A percentile compares a stretch with the other conserved stretches of the same genome.
phyloP scores from a whole-genome alignment of 768 basidiomycete species.

The Coprinellus micaceus region DNA sequence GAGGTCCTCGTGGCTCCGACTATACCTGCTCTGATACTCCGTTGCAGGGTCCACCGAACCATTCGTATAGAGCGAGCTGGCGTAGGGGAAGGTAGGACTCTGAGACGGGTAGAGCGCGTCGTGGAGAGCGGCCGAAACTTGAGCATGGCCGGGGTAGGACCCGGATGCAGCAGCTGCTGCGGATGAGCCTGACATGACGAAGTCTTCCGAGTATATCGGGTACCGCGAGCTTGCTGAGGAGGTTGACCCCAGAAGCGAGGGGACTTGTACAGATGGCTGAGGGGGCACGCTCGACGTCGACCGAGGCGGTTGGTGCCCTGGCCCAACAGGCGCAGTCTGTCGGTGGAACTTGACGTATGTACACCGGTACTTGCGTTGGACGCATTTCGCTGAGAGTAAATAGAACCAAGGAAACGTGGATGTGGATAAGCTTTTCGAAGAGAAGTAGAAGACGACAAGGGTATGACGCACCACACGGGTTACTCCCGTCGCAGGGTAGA shows the following conservation, averaged over 20 bases:
- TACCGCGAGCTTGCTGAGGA: not conserved
- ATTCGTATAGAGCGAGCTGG: not conserved
- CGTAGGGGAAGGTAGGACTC: not conserved
- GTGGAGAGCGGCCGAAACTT: not conserved
- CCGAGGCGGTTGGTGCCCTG: slow-evolving; percentile 55
- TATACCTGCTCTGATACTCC: not conserved
- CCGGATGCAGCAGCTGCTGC: not conserved
- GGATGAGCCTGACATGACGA: not conserved
- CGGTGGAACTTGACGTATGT: slow-evolving; percentile 82
- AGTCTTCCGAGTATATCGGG: not conserved
- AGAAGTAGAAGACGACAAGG: not conserved
- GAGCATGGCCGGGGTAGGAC: not conserved
- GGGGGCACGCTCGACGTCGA: slow-evolving; percentile 14
- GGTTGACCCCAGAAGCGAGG: not conserved
- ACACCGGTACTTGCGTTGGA: slow-evolving; percentile 66
- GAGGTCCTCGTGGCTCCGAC: not conserved
- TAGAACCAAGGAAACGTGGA: slow-evolving; percentile 1
- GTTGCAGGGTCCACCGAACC: not conserved
- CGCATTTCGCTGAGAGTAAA: slow-evolving; percentile 64
- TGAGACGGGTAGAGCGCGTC: not conserved
- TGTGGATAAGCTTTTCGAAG: not conserved
- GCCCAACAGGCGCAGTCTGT: slow-evolving; percentile 74
- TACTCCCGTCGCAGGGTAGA: slow-evolving; percentile 74
- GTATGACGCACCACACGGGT: slow-evolving; percentile 63
- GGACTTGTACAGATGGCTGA: not conserved